Evolutionary conservation across 2,329 filamentous ascomycete genomes (phyloP).

Genomic region (Chaetomiaceae sp.): DNA sequence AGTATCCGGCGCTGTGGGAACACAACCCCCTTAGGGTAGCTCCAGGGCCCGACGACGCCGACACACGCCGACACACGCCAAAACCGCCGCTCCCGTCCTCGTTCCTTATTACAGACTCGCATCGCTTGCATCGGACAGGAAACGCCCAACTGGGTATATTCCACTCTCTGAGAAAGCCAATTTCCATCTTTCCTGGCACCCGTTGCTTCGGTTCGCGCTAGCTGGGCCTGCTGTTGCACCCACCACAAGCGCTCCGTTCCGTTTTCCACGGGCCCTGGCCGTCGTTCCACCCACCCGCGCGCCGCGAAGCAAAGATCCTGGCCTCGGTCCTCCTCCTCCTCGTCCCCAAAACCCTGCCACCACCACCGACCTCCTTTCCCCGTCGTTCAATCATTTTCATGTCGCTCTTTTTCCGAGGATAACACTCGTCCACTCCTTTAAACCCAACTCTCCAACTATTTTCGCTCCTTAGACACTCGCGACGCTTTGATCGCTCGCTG

Average conservation of each 20-base stretch:
- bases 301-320: conserved; percentile 17
- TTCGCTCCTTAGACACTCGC: conserved; percentile 19
- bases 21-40: background rate
- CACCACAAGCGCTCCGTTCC: conserved; percentile 14
- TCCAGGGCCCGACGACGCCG: background rate
- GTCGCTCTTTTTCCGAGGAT: conserved; percentile 28
- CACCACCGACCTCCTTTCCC: conserved; percentile 24
- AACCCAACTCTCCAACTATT: conserved; percentile 17
- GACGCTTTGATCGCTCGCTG: conserved; percentile 15
- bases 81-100: background rate
- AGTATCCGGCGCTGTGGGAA: background rate
- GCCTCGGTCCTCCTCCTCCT: conserved; percentile 16
- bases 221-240: conserved; percentile 16
- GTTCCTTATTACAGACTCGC: conserved; percentile 7
- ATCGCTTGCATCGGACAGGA: background rate
- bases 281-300: conserved; percentile 22
- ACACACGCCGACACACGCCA: background rate
- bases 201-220: conserved; percentile 25
- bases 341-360: conserved; percentile 18
- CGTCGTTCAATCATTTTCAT: conserved; percentile 30
- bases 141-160: background rate
- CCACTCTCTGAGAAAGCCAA: conserved; percentile 3
- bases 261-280: conserved; percentile 9
- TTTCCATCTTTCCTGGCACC: conserved; percentile 17
- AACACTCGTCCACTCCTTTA: conserved; percentile 27